These are phyloP conservation scores for Catenaria anguillulae DNA, from an alignment of 371 early-diverging fungal genomes.

Conservation along the genomic window DNA sequence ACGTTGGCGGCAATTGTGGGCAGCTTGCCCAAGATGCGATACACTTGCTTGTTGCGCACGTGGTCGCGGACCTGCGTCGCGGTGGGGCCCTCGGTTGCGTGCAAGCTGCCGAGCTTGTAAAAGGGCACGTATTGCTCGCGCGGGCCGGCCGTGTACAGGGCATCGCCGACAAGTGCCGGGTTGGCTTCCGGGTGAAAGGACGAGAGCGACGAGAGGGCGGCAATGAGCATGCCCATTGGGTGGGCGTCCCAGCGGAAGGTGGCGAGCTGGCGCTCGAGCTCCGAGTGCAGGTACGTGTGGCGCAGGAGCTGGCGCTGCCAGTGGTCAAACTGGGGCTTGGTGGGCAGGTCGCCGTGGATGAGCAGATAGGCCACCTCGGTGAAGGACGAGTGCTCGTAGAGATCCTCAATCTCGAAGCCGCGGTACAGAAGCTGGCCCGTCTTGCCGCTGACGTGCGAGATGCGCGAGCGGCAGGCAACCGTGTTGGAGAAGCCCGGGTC, in stretches of 20 bases:
- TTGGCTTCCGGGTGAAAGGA: constrained; percentile 36
- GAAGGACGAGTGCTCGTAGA: constrained; percentile 10
- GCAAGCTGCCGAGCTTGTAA: background rate
- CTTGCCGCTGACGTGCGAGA: background rate
- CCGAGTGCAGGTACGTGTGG: constrained; percentile 31
- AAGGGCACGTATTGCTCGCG: background rate
- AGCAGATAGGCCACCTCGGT: constrained; percentile 16
- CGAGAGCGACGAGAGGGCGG: constrained; percentile 22
- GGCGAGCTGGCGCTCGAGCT: constrained; percentile 25
- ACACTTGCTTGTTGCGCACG: constrained; percentile 21
- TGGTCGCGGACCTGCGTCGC: constrained; percentile 13
- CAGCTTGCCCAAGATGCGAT: constrained; percentile 29
- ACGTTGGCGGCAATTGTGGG: constrained; percentile 28
- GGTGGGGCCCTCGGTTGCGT: constrained; percentile 15
- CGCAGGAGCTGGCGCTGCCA: constrained; percentile 22
- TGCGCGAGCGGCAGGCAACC: background rate
- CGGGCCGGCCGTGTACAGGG: constrained; percentile 1
- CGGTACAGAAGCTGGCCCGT: constrained; percentile 8
- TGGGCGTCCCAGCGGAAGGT: constrained; percentile 34
- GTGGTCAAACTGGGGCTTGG: constrained; percentile 5
- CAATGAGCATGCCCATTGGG: constrained; percentile 14
- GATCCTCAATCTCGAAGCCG: constrained; percentile 12
- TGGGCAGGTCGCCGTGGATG: constrained; percentile 13
- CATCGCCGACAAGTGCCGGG: constrained; percentile 17
- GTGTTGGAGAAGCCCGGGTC: constrained; percentile 5